A percentile compares a stretch with the other conserved stretches of the same genome.
Evolutionary conservation across 176 grass and related monocot genomes (phyloP).

Genomic region (Panicum miliaceum): DNA sequence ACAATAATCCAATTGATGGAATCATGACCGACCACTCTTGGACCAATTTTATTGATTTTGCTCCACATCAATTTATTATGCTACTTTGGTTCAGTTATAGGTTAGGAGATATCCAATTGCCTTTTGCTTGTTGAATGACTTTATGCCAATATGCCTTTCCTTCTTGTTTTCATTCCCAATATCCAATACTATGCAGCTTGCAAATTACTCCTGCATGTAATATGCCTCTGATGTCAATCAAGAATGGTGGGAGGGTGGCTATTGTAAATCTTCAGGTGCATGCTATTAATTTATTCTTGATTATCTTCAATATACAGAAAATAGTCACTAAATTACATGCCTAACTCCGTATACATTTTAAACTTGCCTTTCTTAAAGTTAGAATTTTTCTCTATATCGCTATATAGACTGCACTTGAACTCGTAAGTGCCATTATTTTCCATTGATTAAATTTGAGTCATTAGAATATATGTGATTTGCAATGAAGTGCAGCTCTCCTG

Average conservation of each 20-base stretch:
- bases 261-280: slow-evolving; percentile 97
- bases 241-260: slow-evolving; percentile 74
- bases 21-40: slow-evolving; percentile 6
- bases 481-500: too few species aligned
- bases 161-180: slow-evolving; percentile 41
- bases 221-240: slow-evolving; percentile 79
- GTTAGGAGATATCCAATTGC: background rate
- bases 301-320: slow-evolving; percentile 23
- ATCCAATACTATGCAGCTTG: slow-evolving; percentile 57
- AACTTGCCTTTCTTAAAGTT: background rate
- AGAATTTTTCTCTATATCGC: background rate
- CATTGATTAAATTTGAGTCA: slow-evolving; percentile 17
- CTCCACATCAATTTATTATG: slow-evolving; percentile 6
- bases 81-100: background rate
- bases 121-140: slow-evolving; percentile 12
- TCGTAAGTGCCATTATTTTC: slow-evolving; percentile 13
- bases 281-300: slow-evolving; percentile 5
- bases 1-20: background rate
- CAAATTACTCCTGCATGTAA: slow-evolving; percentile 98
- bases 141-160: slow-evolving; percentile 28
- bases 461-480: background rate
- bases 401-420: background rate
- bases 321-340: background rate
- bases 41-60: slow-evolving; percentile 12
- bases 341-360: background rate